phyloP scores from a whole-genome alignment of 2,329 filamentous ascomycete species.

The Chrysoporthe austroafricana region DNA sequence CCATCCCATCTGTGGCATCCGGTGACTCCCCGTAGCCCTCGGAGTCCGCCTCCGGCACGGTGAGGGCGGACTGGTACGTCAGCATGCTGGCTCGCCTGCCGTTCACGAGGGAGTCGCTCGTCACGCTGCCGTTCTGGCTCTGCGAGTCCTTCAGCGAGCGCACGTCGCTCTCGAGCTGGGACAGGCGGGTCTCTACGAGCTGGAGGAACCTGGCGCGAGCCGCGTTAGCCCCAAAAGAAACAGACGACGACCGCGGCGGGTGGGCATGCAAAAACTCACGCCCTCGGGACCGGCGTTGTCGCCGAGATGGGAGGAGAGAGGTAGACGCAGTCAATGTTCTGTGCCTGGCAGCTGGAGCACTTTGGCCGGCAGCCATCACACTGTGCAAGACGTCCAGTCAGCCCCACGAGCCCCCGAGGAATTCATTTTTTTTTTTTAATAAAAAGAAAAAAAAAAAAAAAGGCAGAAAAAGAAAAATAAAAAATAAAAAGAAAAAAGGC shows the following conservation, averaged over 20 bases:
- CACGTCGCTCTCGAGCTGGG: slow-evolving; percentile 26
- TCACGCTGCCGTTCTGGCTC: slow-evolving; percentile 16
- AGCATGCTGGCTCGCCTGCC: slow-evolving; percentile 15
- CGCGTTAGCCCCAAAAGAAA: background rate
- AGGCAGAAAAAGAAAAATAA: background rate
- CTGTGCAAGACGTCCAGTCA: slow-evolving; percentile 17
- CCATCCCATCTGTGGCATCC: slow-evolving; percentile 32
- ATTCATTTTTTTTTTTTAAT: background rate
- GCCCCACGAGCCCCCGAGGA: background rate
- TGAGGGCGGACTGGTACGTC: slow-evolving; percentile 9
- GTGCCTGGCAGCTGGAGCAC: slow-evolving; percentile 26
- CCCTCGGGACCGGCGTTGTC: slow-evolving; percentile 26
- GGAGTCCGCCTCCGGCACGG: slow-evolving; percentile 38
- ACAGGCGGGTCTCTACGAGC: slow-evolving; percentile 25
- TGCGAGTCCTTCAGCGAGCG: slow-evolving; percentile 21
- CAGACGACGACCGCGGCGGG: too few species aligned
- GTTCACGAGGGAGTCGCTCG: slow-evolving; percentile 10
- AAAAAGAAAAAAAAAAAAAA: background rate
- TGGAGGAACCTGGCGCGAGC: slow-evolving; percentile 18
- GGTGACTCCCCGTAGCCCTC: slow-evolving; percentile 23
- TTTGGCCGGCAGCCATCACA: slow-evolving; percentile 29
- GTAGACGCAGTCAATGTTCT: slow-evolving; percentile 27
- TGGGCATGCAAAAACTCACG: slow-evolving; percentile 12
- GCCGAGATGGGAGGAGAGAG: slow-evolving; percentile 26
- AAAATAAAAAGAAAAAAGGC: background rate